These are phyloP conservation scores for Lactarius quietus DNA, from an alignment of 768 basidiomycete species.

Conservation along the genomic window DNA sequence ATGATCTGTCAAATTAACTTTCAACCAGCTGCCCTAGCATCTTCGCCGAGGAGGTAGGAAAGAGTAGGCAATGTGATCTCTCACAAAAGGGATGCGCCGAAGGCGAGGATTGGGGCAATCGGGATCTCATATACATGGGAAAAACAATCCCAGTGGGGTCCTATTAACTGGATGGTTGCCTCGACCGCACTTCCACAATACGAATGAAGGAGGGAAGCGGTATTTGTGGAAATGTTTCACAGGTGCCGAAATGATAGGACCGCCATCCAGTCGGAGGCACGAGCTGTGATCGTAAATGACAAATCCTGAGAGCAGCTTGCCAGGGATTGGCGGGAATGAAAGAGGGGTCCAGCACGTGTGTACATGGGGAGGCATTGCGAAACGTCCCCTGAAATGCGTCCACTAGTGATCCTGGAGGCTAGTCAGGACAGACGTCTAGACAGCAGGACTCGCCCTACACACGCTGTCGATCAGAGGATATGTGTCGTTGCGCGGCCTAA, in stretches of 20 bases:
- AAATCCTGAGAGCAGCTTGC: constrained; percentile 7
- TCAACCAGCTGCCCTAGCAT: neutral
- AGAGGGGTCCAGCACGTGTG: constrained; percentile 17
- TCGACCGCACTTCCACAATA: neutral
- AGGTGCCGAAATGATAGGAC: constrained; percentile 12
- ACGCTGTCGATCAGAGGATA: constrained; percentile 16
- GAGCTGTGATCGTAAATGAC: constrained; percentile 11
- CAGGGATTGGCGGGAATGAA: constrained; percentile 16
- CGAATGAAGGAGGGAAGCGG: neutral
- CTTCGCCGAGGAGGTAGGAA: neutral
- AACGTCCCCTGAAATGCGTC: constrained; percentile 1
- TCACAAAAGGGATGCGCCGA: constrained; percentile 3
- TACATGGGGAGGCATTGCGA: constrained; percentile 1
- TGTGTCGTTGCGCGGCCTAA: neutral
- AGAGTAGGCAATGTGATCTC: constrained; percentile 3
- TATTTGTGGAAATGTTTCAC: constrained; percentile 8
- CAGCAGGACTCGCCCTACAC: constrained; percentile 1
- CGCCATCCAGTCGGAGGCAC: constrained; percentile 3
- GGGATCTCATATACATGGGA: constrained; percentile 5
- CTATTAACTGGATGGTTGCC: constrained; percentile 1
- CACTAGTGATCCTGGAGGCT: neutral
- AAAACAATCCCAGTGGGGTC: constrained; percentile 1
- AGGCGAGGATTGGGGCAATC: constrained; percentile 5
- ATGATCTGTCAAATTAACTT: neutral
- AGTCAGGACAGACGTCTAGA: neutral